Base-by-base conservation (phyloP, 2,329 filamentous ascomycete genomes). In the Diaporthe ampelina region DNA sequence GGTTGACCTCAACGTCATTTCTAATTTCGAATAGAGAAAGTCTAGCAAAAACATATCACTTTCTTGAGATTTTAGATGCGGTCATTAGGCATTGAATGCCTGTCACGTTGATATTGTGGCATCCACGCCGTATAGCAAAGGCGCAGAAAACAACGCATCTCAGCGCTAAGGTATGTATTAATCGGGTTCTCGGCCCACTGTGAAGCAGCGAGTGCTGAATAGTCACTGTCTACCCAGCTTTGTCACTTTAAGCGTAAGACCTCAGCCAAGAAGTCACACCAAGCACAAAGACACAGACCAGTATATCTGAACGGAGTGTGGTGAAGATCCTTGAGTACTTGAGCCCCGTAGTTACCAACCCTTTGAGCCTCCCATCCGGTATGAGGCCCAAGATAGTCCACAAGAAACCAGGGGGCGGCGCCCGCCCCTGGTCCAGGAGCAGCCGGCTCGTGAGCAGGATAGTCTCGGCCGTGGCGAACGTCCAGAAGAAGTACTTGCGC, bases 391-490 rank as follows among this genome's bases (percentile, higher is more conserved):
- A 86, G 54, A 92, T 84, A 32, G 88, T 93, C 76, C 91, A 91
- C 76, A 94, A 78, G 73, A 94, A 88, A 4, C 93, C 93, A 35
- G 86, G 83, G 4, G 89, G 89, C 75, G 89, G 89, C 59, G 88
- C 81, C 52, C 85, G 82, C 32, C 88, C 88, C 78, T 90, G 90
- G 78, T 95, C 93, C 69, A 94, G 80, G 78, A 95, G 91, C 81
- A 93, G 94, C 32, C 94, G 87, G 40, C 90, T 91, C 1, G 91
- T 93, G 77, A 96, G 90, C 76, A 96, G 85, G 70, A 94, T 81
- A 15, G 94, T 88, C 84, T 97, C 94, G 43, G 91, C 92, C 0
- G 94, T 94, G 8, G 93, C 92, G 81, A 96, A 97, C n/a, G 94
- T 88, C 86, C 92, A 94, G 83, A 96, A 95, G 83, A 95, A 92